Evolutionary conservation across 352 stramenopile species (phyloP), one percentile per base, ranked within the genome.

Genomic region (Phytophthora fragariaefolia): DNA sequence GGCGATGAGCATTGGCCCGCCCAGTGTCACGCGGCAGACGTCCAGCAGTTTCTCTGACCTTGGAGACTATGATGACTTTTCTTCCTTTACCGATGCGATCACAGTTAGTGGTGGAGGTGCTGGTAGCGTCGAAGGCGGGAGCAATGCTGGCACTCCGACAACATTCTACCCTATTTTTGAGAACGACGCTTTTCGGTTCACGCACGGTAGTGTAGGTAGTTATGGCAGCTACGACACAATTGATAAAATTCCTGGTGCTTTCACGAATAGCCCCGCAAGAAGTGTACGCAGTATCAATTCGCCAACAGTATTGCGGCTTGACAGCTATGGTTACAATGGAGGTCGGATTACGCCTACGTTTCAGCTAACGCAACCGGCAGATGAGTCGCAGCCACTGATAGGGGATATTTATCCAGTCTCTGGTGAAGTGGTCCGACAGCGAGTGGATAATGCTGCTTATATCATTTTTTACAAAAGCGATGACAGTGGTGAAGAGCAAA

Each of bases 401-500:
- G 85, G 81, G 12, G 65, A 76, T 24, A 93, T 93, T 42, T 92
- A 87, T 38, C 84, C 85, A 0, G 63, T 95, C n/a, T 68, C 82
- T 30, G 88, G 88, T 3, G 88, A 96, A 56, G 70, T 91, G 34
- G 58, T 95, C 22, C 80, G 81, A 4, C 74, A 92, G 56, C 85
- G 82, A 48, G 81, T 88, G 24, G 88, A 95, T 22, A 89, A 89
- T 42, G 82, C 76, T 15, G 85, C 88, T 9, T 96, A 96, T 66
- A 96, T 96, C 48, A 93, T 96, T 38, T 96, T 95, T 45, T 96
- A 95, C 76, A 96, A 96, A 66, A 77, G 68, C 9, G 83, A 91
- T 12, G 82, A 89, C 8, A 72, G 69, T 17, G 80, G 71, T 13
- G 71, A 79, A 59, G 71, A 79, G 50, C 68, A 81, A 38, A 82